These are phyloP conservation scores for Jimgerdemannia lactiflua DNA, from an alignment of 192 early-diverging fungal species.

Conservation along the genomic window DNA sequence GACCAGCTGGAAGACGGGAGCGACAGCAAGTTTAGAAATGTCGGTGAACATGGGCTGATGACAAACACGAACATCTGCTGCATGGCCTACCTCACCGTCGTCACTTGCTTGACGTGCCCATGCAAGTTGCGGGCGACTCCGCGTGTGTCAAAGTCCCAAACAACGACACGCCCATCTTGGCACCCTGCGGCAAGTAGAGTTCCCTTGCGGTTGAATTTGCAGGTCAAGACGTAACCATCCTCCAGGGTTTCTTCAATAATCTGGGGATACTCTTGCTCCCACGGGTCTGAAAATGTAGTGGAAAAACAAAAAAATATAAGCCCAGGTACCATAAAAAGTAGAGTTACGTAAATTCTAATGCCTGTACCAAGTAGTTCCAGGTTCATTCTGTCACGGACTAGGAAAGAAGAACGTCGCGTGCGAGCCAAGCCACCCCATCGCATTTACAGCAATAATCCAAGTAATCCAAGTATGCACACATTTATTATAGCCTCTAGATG, in stretches of 20 bases:
- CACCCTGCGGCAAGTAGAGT: constrained; percentile 82
- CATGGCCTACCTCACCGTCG: constrained; percentile 65
- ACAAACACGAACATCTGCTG: too few relatives aligned
- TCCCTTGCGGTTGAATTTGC: constrained; percentile 76
- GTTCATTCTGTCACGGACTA: constrained; percentile 12
- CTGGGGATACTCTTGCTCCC: constrained; percentile 80
- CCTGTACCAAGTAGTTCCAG: constrained; percentile 22
- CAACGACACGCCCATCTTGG: constrained; percentile 70
- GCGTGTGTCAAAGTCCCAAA: constrained; percentile 92
- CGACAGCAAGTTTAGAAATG: constrained; percentile 2
- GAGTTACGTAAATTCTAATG: not conserved
- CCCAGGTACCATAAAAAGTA: too few relatives aligned
- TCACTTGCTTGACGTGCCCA: constrained; percentile 75
- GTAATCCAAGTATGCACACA: too few relatives aligned
- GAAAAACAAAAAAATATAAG: not conserved
- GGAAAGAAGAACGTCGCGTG: too few relatives aligned
- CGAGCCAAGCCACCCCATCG: too few relatives aligned
- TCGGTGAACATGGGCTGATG: not conserved
- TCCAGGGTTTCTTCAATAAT: constrained; percentile 73
- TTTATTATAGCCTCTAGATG: too few relatives aligned
- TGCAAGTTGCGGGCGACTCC: constrained; percentile 63
- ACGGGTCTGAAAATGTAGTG: constrained; percentile 51
- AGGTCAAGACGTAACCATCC: constrained; percentile 63
- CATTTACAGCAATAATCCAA: too few relatives aligned
- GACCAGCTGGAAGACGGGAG: constrained; percentile 65